Evolutionary conservation across 2,329 filamentous ascomycete genomes (phyloP), one percentile per base, ranked within the genome.

Genomic region (Byssochlamys sp.): DNA sequence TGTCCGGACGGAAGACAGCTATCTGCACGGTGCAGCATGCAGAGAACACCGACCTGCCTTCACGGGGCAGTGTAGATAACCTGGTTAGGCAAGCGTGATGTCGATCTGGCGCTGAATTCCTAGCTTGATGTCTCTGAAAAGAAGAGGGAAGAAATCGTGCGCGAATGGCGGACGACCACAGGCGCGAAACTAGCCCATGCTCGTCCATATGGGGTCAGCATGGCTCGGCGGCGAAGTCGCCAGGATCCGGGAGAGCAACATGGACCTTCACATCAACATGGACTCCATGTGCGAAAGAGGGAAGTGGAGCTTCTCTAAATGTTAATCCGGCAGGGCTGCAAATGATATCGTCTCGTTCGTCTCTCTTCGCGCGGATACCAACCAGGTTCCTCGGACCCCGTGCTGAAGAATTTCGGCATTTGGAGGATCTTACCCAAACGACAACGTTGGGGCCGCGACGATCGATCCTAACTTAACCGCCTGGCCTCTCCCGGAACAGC

Each of bases 301-400:
- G 49, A 28, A 51, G 49, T 51, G 49, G 49, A 51, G 25, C 49
- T 27, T 24, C 25, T 26, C 49, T 51, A 51, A 51, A 51, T 51
- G 49, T 51, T 51, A 51, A 51, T 51, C 49, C 49, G 27, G 49
- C 49, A 51, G 49, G 49, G 49, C 49, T 28, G 49, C 49, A 51
- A 51, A 51, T 51, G 49, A 51, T 27, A 51, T 51, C 14, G 49
- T 24, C 11, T 27, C 49, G 29, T n/a, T 51, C 24, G 14, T 51
- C 49, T 24, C 25, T 51, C 49, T 51, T 51, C 49, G 24, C 27
- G 49, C 49, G 49, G 24, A 51, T 51, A 51, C 14, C 49, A 26
- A 12, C 7, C 9, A 51, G 24, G 49, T 51, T 28, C n/a, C 49
- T 26, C 26, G 49, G 49, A 26, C 49, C 49, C n/a, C 27, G 49